Base-by-base conservation (phyloP, 495 filamentous ascomycete genomes). In the Tuber melanosporum region DNA sequence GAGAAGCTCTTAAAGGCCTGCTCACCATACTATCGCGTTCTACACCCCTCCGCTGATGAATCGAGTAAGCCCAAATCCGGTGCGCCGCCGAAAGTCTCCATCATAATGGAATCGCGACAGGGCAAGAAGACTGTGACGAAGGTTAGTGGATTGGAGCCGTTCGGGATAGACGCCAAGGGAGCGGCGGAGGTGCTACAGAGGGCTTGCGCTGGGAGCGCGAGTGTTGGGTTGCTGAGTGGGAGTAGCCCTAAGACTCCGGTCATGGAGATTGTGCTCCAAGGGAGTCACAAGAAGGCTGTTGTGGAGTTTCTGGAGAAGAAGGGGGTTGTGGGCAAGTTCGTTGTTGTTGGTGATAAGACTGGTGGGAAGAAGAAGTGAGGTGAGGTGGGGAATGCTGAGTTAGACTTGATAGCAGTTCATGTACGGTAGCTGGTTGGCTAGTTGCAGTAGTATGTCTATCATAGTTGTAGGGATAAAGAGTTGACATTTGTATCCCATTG, bases 221-320 rank as follows among this genome's bases (percentile, higher is more conserved):
- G 89, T 75, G 90, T 92, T 9, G 85, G 87, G 7, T 88, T 90
- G 80, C 84, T 91, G 70, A 86, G 84, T 14, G 91, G 91, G 8
- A 86, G 86, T 69, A 86, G 86, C 78, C 89, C 89, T 19, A 88
- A 90, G 76, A 88, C 88, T 80, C 89, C 89, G 2, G 85, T 91
- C 0, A 90, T 91, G 89, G 91, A 93, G 83, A 87, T 93, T 47
- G 85, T 90, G 84, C 88, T 92, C 2, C 91, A 93, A 82, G 91
- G 91, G 12, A 89, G 90, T 77, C 91, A 92, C 85, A 86, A 87
- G 57, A 87, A 88, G 75, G 88, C 86, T 6, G 86, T 93, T 49
- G 84, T 90, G 46, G 88, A 86, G 80, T 91, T 89, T 46, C 84
- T 93, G 79, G 86, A 87, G 72, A 88, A 86, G 81, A 87, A 90